Evolutionary conservation across 1,284 basidiomycete species (phyloP), one percentile per base, ranked within the genome.

Genomic region (Phellopilus nigrolimitatus): DNA sequence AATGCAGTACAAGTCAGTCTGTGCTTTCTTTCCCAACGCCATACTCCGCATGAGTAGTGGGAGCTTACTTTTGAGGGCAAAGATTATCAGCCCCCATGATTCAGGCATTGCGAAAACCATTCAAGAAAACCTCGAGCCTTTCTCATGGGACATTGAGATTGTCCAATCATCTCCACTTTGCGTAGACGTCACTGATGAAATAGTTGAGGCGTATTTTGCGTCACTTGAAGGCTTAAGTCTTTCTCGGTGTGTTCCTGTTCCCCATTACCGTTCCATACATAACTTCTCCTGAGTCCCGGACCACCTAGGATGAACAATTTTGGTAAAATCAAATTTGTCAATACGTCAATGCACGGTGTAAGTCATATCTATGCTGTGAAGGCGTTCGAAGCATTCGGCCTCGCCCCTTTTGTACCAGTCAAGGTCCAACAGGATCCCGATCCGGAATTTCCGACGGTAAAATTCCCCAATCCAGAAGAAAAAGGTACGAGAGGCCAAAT

Each of bases 301-400:
- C n/a, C n/a, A 33, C 22, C 4, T 5, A 43, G 34, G 6, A 21
- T 28, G 21, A 45, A 4, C 10, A 43, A 28, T 38, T 28, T 22
- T 24, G 37, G 34, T 12, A 50, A 17, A 56, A 34, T 79, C 53
- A 73, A 69, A 52, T 84, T 92, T 58, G 83, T 90, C 22, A 91
- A 90, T 62, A 93, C 91, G 0, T 87, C 90, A 0, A 84, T 93
- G 85, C 90, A 93, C 59, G 90, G 90, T 0, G 91, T 93, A 40
- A 82, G 88, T 55, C 75, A 90, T 63, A 65, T 70, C 3, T 84
- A 85, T 57, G 73, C 80, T 37, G 66, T 65, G 6, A 65, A 69
- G 49, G 84, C 79, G 0, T 86, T 92, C 56, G 63, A 70, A 37
- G 55, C 67, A 1, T 81, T 80, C 55, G 79, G 80, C 4, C 80